phyloP scores from a whole-genome alignment of 23 red algal genomes.

The Gracilaria gracilis region DNA sequence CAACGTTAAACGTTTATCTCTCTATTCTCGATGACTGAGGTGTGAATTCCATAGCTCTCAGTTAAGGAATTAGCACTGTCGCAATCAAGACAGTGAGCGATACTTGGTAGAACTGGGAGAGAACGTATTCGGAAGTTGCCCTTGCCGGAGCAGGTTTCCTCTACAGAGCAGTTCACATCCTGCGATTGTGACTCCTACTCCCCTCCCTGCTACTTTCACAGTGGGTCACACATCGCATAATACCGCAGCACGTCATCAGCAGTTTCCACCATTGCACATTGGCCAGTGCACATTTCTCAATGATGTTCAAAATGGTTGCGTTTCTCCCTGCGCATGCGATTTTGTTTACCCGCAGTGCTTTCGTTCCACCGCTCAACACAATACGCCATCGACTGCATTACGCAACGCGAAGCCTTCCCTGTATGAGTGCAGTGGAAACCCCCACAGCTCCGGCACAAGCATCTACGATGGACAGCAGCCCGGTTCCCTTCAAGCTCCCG shows the following conservation, averaged over 20 bases:
- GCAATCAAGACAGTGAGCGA: too few relatives aligned
- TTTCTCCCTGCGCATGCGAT: conserved; percentile 3
- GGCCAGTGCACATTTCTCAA: conserved; percentile 5
- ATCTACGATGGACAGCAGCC: neutral
- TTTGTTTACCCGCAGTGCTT: conserved; percentile 18
- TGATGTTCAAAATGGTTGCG: conserved; percentile 7
- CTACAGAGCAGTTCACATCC: neutral
- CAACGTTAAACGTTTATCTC: neutral
- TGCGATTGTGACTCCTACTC: neutral
- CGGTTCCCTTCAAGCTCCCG: conserved; percentile 39
- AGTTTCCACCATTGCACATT: neutral
- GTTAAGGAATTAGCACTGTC: neutral
- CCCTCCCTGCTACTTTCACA: neutral
- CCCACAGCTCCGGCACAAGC: neutral
- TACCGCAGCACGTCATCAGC: conserved; percentile 9
- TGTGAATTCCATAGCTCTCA: neutral
- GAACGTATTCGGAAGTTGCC: too few relatives aligned
- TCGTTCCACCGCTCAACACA: neutral
- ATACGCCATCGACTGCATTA: neutral
- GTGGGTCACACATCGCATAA: neutral
- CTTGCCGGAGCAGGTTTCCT: neutral
- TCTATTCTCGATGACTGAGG: neutral
- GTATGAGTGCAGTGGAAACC: conserved; percentile 27
- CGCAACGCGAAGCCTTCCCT: conserved; percentile 8
- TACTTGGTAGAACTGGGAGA: too few relatives aligned